These are phyloP conservation scores for Sphaerulina vaccinii DNA, from an alignment of 2,329 filamentous ascomycete genomes.

Conservation along the genomic window DNA sequence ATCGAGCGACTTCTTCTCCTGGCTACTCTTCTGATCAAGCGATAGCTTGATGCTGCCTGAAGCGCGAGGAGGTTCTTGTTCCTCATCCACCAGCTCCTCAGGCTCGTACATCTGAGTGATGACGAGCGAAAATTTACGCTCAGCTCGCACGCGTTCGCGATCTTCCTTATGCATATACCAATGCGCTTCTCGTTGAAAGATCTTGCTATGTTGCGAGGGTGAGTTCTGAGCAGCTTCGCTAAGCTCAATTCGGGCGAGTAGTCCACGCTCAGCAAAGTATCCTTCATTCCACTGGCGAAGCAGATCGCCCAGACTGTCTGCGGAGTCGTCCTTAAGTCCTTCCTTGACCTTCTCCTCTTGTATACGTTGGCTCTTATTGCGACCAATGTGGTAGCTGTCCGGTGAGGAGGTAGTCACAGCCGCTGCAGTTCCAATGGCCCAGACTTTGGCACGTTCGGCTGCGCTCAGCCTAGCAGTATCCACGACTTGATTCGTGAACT, in stretches of 20 bases:
- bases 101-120: constrained; percentile 22
- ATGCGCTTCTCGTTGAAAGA: constrained; percentile 17
- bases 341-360: constrained; percentile 28
- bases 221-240: constrained; percentile 23
- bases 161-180: constrained; percentile 22
- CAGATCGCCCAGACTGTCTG: constrained; percentile 23
- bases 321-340: constrained; percentile 20
- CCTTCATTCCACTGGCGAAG: constrained; percentile 29
- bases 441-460: constrained; percentile 26
- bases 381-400: constrained; percentile 12
- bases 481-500: constrained; percentile 26
- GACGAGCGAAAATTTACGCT: constrained; percentile 29
- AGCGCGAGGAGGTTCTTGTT: constrained; percentile 2
- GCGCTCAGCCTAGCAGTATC: constrained; percentile 21
- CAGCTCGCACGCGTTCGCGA: constrained; percentile 23
- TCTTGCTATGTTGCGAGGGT: constrained; percentile 17
- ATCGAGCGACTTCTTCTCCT: neutral
- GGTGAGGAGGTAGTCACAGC: constrained; percentile 12
- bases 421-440: constrained; percentile 20
- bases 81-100: constrained; percentile 1
- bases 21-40: neutral
- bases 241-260: constrained; percentile 26
- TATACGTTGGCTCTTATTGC: constrained; percentile 21
- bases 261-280: constrained; percentile 28
- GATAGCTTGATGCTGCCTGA: neutral